These are phyloP conservation scores for Pythium volutum DNA, from an alignment of 352 stramenopile species.

Conservation along the genomic window DNA sequence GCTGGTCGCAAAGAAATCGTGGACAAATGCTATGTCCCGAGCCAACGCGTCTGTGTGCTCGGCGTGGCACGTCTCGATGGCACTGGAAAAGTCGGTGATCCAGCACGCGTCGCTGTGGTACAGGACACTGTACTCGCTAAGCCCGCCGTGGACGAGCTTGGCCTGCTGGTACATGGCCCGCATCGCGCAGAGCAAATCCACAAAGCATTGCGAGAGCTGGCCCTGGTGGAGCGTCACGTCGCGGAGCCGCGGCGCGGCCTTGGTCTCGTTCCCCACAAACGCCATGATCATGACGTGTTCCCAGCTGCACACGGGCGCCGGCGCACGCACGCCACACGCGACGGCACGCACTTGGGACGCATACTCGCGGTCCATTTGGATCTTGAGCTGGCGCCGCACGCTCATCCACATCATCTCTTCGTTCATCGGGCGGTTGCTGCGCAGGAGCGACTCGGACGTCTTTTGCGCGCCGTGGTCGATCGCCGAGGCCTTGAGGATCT, in stretches of 20 bases:
- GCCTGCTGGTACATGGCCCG: slow-evolving; percentile 49
- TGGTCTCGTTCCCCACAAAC: slow-evolving; percentile 45
- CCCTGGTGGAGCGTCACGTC: slow-evolving; percentile 42
- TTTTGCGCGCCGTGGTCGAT: slow-evolving; percentile 44
- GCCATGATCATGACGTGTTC: slow-evolving; percentile 54
- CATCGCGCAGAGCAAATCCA: slow-evolving; percentile 37
- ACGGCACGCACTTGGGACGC: slow-evolving; percentile 36
- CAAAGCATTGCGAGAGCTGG: slow-evolving; percentile 42
- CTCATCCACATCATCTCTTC: slow-evolving; percentile 56
- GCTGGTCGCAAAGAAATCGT: slow-evolving; percentile 61
- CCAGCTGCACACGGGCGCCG: slow-evolving; percentile 37
- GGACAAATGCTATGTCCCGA: slow-evolving; percentile 62
- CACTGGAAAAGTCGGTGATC: slow-evolving; percentile 87
- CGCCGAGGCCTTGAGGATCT: slow-evolving; percentile 72
- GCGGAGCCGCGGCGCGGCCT: slow-evolving; percentile 35
- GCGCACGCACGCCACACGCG: slow-evolving; percentile 30
- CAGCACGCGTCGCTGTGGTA: slow-evolving; percentile 53
- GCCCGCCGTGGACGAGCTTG: slow-evolving; percentile 48
- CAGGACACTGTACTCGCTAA: slow-evolving; percentile 73
- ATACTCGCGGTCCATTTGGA: slow-evolving; percentile 51
- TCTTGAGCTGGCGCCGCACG: slow-evolving; percentile 57
- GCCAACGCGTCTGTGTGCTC: slow-evolving; percentile 50
- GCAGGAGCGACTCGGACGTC: slow-evolving; percentile 46
- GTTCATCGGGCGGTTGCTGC: slow-evolving; percentile 30
- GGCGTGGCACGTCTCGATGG: slow-evolving; percentile 61